Evolutionary conservation across 768 basidiomycete genomes (phyloP).

Genomic region (Hortiboletus campestris): DNA sequence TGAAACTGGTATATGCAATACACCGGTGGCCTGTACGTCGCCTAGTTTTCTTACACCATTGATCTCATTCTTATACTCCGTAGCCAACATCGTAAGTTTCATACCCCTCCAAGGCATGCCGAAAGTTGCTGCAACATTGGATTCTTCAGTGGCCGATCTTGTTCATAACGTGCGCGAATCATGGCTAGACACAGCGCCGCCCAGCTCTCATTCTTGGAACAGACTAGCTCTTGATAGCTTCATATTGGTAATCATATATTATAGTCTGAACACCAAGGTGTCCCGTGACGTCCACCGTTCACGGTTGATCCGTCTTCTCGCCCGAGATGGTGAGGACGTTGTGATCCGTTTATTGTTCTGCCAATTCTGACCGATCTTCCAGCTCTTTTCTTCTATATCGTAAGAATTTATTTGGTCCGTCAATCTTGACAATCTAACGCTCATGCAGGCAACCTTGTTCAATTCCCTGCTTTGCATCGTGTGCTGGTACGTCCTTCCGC

Average conservation of each 20-base stretch:
- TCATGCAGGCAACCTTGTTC: constrained; percentile 5
- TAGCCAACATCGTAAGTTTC: constrained; percentile 11
- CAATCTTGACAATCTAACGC: background rate
- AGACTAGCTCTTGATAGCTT: constrained; percentile 20
- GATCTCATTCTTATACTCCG: background rate
- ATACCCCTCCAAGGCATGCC: background rate
- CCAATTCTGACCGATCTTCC: background rate
- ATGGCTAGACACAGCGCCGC: background rate
- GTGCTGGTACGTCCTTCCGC: constrained; percentile 15
- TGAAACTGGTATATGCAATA: constrained; percentile 12
- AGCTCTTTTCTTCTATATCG: constrained; percentile 20
- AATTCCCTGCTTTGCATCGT: constrained; percentile 4
- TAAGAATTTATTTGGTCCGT: background rate
- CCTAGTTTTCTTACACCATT: background rate
- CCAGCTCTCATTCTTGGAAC: background rate
- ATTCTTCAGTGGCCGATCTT: constrained; percentile 16
- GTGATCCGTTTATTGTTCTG: too few relatives aligned
- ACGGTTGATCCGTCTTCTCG: constrained; percentile 14
- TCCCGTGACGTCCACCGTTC: background rate
- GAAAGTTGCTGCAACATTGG: background rate
- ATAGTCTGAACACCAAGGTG: constrained; percentile 1
- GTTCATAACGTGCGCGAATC: constrained; percentile 11
- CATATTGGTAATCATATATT: constrained; percentile 1
- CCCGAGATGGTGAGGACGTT: constrained; percentile 25
- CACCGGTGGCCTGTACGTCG: constrained; percentile 10